Percentiles rank a stretch among this genome's conserved stretches.
Evolutionary conservation across 352 stramenopile species (phyloP).

Genomic region (Globisporangium barbulae): DNA sequence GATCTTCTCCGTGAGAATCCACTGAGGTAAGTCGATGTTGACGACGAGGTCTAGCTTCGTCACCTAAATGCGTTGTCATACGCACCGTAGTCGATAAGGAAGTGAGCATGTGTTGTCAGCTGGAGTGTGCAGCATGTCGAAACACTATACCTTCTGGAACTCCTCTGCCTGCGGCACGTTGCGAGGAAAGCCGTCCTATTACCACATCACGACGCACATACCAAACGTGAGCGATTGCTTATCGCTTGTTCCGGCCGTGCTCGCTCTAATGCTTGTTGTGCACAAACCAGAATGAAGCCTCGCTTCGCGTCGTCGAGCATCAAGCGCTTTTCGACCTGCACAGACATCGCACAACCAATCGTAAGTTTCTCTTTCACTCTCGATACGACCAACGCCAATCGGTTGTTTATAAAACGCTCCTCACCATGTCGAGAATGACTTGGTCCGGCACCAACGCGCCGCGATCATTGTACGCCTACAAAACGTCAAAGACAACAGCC

Average conservation of each 20-base stretch:
- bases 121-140: not conserved
- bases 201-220: not conserved
- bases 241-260: no score
- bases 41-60: slow-evolving; percentile 77
- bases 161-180: slow-evolving; percentile 86
- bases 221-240: not conserved
- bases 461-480: slow-evolving; percentile 78
- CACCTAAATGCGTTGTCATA: slow-evolving; percentile 23
- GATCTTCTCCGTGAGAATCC: slow-evolving; percentile 89
- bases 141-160: slow-evolving; percentile 53
- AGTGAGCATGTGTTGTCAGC: not conserved
- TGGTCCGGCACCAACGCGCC: slow-evolving; percentile 84
- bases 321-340: slow-evolving; percentile 68
- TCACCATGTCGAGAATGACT: slow-evolving; percentile 88
- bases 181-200: slow-evolving; percentile 82
- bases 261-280: not conserved
- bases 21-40: slow-evolving; percentile 87
- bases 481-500: not conserved
- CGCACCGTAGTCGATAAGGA: not conserved
- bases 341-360: not conserved
- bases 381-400: not conserved
- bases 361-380: not conserved
- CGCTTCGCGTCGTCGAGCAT: slow-evolving; percentile 59
- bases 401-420: not conserved
- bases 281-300: slow-evolving; percentile 78